Percentiles rank a stretch among this genome's conserved stretches.
phyloP scores from a whole-genome alignment of 768 basidiomycete genomes.

The Piloderma croceum region DNA sequence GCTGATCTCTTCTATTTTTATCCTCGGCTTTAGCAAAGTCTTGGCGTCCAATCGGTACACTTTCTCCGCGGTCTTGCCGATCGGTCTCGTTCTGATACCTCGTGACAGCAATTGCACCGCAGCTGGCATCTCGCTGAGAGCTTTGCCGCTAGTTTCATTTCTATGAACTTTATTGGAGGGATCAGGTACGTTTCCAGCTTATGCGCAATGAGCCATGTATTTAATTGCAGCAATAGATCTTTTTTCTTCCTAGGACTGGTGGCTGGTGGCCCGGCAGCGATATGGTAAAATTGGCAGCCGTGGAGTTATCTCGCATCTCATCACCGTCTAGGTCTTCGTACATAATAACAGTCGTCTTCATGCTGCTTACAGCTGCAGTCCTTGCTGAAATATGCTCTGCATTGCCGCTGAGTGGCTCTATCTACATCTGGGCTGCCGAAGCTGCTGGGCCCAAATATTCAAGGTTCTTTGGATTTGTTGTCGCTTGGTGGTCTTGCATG shows the following conservation, averaged over 20 bases:
- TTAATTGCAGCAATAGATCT: too few species aligned
- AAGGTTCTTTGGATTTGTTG: conserved; percentile 81
- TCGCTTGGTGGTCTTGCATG: conserved; percentile 90
- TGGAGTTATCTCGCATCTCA: background rate
- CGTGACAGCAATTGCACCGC: conserved; percentile 86
- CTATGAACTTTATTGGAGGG: conserved; percentile 86
- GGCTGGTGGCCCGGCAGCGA: conserved; percentile 82
- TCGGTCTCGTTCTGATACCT: too few species aligned
- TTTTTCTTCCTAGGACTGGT: too few species aligned
- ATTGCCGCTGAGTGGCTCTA: conserved; percentile 75
- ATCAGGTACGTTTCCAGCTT: conserved; percentile 59
- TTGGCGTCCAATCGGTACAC: too few species aligned
- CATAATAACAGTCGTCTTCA: conserved; percentile 75
- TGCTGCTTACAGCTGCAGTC: conserved; percentile 82
- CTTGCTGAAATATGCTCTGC: conserved; percentile 93
- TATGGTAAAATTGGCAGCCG: conserved; percentile 55
- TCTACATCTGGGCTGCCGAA: too few species aligned
- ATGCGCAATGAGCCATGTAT: too few species aligned
- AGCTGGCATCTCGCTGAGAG: conserved; percentile 79
- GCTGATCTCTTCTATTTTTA: too few species aligned
- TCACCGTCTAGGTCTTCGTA: conserved; percentile 83
- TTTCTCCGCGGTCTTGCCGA: too few species aligned
- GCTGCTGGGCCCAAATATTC: conserved; percentile 84
- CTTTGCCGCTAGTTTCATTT: conserved; percentile 85
- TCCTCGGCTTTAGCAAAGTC: too few species aligned